phyloP scores from a whole-genome alignment of 768 basidiomycete species.

The Galerina sulciceps region DNA sequence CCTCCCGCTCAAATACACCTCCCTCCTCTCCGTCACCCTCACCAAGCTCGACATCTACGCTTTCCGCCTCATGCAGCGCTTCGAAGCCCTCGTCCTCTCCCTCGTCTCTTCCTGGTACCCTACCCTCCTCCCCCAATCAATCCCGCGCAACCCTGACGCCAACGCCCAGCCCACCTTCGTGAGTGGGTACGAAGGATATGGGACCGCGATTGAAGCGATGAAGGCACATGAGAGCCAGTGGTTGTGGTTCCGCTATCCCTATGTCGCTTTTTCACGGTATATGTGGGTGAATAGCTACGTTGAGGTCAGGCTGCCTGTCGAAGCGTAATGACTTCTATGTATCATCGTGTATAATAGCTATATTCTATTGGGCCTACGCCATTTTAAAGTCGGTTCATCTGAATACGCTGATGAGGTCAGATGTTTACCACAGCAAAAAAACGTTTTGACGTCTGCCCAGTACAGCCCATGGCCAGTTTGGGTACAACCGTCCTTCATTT shows the following conservation, averaged over 20 bases:
- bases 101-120: constrained; percentile 19
- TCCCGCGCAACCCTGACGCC: constrained; percentile 20
- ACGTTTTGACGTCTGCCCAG: too few relatives aligned
- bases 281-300: constrained; percentile 94
- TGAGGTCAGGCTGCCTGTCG: constrained; percentile 45
- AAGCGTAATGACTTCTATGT: background rate
- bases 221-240: constrained; percentile 73
- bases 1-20: constrained; percentile 61
- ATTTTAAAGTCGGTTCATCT: too few relatives aligned
- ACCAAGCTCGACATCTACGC: constrained; percentile 49
- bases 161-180: constrained; percentile 50
- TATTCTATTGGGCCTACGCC: too few relatives aligned
- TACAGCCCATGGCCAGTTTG: too few relatives aligned
- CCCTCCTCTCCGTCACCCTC: constrained; percentile 53
- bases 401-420: too few relatives aligned
- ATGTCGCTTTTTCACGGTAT: constrained; percentile 79
- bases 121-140: constrained; percentile 8
- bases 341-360: background rate
- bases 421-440: too few relatives aligned
- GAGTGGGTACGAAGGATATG: constrained; percentile 60
- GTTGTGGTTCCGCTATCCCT: constrained; percentile 89
- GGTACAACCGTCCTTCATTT: too few relatives aligned
- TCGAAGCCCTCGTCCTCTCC: constrained; percentile 25
- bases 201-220: constrained; percentile 69
- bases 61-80: constrained; percentile 25